phyloP scores from a whole-genome alignment of 805 yeast species.

The Saccharomycopsis olivae region DNA sequence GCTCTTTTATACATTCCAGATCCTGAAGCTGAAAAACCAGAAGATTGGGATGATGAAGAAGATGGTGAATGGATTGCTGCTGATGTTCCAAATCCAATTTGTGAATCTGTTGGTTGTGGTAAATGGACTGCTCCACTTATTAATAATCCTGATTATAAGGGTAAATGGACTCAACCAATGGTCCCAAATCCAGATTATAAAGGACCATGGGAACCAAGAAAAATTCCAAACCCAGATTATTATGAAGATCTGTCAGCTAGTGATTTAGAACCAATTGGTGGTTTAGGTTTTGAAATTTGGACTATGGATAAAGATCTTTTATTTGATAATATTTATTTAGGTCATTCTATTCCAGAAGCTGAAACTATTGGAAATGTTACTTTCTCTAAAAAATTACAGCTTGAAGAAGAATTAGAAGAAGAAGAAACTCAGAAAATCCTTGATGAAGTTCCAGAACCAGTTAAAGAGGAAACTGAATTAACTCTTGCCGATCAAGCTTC shows the following conservation, averaged over 20 bases:
- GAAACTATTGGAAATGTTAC: constrained; percentile 75
- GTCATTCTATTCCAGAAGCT: constrained; percentile 78
- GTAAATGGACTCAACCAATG: constrained; percentile 66
- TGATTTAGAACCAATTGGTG: constrained; percentile 59
- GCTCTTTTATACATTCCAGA: constrained; percentile 50
- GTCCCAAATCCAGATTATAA: constrained; percentile 65
- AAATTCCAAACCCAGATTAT: constrained; percentile 60
- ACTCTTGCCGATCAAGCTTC: constrained; percentile 1
- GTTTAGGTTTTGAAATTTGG: constrained; percentile 85
- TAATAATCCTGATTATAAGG: constrained; percentile 60
- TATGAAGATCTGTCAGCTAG: constrained; percentile 49
- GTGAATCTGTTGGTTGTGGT: constrained; percentile 70
- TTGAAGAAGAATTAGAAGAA: constrained; percentile 38
- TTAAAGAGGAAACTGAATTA: constrained; percentile 19
- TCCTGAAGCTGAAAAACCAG: constrained; percentile 59
- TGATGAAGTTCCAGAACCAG: constrained; percentile 30
- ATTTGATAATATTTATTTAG: constrained; percentile 78
- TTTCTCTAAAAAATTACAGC: constrained; percentile 40
- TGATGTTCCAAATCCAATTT: constrained; percentile 59
- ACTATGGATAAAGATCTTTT: constrained; percentile 65
- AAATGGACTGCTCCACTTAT: constrained; percentile 62
- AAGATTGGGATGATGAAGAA: constrained; percentile 80
- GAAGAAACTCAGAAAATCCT: constrained; percentile 31
- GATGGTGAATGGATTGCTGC: constrained; percentile 84
- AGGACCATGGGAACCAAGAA: constrained; percentile 70